Percentiles rank a stretch among this genome's conserved stretches.
phyloP scores from a whole-genome alignment of 768 basidiomycete species.

The Fomitopsis serialis region DNA sequence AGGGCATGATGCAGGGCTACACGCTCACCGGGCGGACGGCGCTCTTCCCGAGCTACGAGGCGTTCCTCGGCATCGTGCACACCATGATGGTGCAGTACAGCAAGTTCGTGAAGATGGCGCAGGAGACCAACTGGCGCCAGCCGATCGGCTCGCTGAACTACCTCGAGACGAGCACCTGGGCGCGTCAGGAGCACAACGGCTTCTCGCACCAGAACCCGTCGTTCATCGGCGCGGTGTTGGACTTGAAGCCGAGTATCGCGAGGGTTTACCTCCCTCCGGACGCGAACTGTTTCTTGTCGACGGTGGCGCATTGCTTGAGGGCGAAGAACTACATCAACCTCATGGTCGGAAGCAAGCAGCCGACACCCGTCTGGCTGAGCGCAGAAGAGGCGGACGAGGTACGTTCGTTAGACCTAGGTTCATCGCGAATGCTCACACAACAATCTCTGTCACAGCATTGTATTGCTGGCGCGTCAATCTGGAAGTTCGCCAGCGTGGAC shows the following conservation, averaged over 20 bases:
- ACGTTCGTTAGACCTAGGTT: conserved; percentile 9
- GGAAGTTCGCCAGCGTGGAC: conserved; percentile 78
- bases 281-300: conserved; percentile 80
- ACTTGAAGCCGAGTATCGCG: conserved; percentile 63
- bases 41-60: conserved; percentile 87
- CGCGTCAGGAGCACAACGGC: conserved; percentile 84
- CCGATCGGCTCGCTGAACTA: conserved; percentile 74
- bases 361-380: conserved; percentile 71
- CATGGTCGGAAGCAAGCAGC: conserved; percentile 87
- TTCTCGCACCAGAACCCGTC: conserved; percentile 86
- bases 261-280: conserved; percentile 89
- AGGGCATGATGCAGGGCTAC: conserved; percentile 91
- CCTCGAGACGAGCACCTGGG: conserved; percentile 84
- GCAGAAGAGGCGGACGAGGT: conserved; percentile 71
- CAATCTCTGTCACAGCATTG: conserved; percentile 51
- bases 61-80: conserved; percentile 84
- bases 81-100: conserved; percentile 90
- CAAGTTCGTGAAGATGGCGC: conserved; percentile 81
- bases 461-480: conserved; percentile 80
- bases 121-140: conserved; percentile 69
- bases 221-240: conserved; percentile 83
- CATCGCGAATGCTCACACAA: neutral
- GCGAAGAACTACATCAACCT: conserved; percentile 85
- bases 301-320: conserved; percentile 76
- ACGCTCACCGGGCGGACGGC: conserved; percentile 84